These are phyloP conservation scores for Trichoderma sp. DNA, from an alignment of 2,329 filamentous ascomycete genomes.

Conservation along the genomic window DNA sequence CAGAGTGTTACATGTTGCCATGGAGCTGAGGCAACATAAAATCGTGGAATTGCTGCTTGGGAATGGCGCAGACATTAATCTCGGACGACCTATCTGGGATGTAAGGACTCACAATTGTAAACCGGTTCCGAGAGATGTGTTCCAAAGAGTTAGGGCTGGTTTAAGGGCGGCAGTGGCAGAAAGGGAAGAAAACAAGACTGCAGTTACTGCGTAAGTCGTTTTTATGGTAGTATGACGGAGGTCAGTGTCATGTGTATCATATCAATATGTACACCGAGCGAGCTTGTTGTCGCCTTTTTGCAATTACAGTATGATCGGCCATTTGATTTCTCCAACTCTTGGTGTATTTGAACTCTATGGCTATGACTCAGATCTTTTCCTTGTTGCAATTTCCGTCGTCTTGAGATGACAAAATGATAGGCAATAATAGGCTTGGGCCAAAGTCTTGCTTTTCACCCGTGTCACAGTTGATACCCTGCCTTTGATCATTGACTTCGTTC, in stretches of 20 bases:
- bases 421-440: neutral
- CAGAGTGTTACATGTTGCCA: neutral
- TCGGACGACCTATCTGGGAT: neutral
- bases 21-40: neutral
- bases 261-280: neutral
- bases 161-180: neutral
- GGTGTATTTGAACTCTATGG: neutral
- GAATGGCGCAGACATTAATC: neutral
- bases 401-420: neutral
- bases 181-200: neutral
- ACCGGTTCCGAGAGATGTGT: neutral
- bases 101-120: neutral
- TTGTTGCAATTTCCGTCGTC: neutral
- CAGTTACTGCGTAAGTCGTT: neutral
- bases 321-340: neutral
- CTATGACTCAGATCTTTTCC: neutral
- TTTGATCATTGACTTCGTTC: neutral
- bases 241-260: neutral
- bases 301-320: neutral
- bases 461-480: neutral
- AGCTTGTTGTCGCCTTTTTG: neutral
- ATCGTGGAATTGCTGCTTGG: neutral
- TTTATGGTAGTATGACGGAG: neutral
- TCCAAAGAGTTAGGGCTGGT: neutral
- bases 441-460: neutral